These are phyloP conservation scores for Trichophyton schoenleinii DNA, from an alignment of 2,329 filamentous ascomycete species.

Conservation along the genomic window DNA sequence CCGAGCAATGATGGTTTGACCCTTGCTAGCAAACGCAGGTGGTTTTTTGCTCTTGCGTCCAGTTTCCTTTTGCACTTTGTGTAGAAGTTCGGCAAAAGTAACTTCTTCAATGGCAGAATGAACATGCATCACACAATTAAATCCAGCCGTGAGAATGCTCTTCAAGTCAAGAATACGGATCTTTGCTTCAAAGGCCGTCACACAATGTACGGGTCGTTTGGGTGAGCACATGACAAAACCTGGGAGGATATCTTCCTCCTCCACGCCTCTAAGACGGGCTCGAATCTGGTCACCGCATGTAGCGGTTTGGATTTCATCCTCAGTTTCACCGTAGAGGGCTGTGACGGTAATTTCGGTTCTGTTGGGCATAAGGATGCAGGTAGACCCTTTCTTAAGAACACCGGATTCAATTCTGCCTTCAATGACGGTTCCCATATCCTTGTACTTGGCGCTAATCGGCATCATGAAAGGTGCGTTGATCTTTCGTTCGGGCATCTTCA, in stretches of 20 bases:
- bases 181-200: slow-evolving; percentile 83
- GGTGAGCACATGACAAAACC: slow-evolving; percentile 94
- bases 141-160: slow-evolving; percentile 83
- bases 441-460: slow-evolving; percentile 91
- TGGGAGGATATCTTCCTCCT: slow-evolving; percentile 92
- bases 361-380: slow-evolving; percentile 91
- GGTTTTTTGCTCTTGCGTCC: slow-evolving; percentile 84
- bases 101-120: slow-evolving; percentile 97
- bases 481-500: slow-evolving; percentile 89
- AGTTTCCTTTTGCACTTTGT: slow-evolving; percentile 93
- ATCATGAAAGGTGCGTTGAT: slow-evolving; percentile 99
- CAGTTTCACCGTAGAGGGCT: slow-evolving; percentile 86
- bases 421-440: slow-evolving; percentile 92
- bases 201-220: slow-evolving; percentile 85
- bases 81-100: slow-evolving; percentile 73
- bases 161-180: slow-evolving; percentile 91
- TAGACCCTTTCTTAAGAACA: slow-evolving; percentile 80
- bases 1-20: slow-evolving; percentile 78
- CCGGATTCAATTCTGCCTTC: slow-evolving; percentile 96
- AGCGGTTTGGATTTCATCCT: slow-evolving; percentile 72
- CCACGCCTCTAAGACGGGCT: slow-evolving; percentile 79
- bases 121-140: slow-evolving; percentile 95
- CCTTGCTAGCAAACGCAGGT: slow-evolving; percentile 73
- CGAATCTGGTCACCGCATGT: slow-evolving; percentile 93
- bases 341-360: slow-evolving; percentile 66